Conservation (phyloP, 148 eudicot genomes). For the Fagopyrum tataricum region DNA sequence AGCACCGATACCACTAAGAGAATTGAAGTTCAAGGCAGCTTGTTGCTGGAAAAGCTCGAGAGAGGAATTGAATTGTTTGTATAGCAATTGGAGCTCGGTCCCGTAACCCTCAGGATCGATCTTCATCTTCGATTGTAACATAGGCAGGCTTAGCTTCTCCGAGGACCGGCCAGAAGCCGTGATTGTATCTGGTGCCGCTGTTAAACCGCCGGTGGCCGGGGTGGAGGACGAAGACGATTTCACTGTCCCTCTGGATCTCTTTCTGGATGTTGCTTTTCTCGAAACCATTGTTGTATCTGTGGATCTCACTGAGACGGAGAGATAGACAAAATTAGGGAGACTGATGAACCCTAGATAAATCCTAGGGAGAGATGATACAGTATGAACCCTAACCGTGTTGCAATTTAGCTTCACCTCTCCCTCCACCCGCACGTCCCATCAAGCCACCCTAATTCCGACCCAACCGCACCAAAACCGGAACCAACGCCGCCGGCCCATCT, state of each 20-base stretch:
- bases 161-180: constrained; percentile 55
- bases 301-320: not conserved
- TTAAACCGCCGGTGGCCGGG: not conserved
- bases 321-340: not conserved
- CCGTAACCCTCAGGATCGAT: constrained; percentile 74
- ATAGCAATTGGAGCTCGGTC: constrained; percentile 42
- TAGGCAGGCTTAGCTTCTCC: constrained; percentile 50
- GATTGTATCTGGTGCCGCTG: constrained; percentile 28
- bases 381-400: too few species aligned
- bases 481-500: too few species aligned
- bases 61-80: constrained; percentile 72
- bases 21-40: constrained; percentile 70
- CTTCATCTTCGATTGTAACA: constrained; percentile 88
- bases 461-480: too few species aligned
- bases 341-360: not conserved
- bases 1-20: constrained; percentile 50
- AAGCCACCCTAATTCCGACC: too few species aligned
- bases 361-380: not conserved
- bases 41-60: constrained; percentile 69
- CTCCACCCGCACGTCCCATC: too few species aligned
- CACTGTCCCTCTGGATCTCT: too few species aligned
- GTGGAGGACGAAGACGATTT: too few species aligned
- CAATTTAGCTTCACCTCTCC: too few species aligned
- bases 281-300: not conserved
- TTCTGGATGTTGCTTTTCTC: too few species aligned